Evolutionary conservation across 176 grass and related monocot species (phyloP), one percentile per base, ranked within the genome.

Genomic region (Carex scoparia): DNA sequence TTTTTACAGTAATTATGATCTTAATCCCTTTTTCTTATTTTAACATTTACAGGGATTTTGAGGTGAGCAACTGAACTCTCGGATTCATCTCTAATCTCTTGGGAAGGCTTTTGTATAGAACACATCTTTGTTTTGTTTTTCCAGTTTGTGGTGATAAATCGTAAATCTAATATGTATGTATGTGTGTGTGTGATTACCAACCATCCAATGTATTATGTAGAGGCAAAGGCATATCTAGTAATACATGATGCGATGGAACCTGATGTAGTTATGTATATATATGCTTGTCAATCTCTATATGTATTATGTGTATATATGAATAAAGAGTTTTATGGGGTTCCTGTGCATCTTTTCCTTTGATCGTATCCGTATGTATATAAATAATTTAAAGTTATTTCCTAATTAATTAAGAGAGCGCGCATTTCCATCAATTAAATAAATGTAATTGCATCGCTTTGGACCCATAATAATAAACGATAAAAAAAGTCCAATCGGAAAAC

Each of bases 181-280:
- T 79, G 81, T 32, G 28, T 69, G 16, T 35, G 3, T 28, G 59
- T 79, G 81, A 55, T 81, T 55, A 33, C 74, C 85, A 80, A 33
- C 74, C 85, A 80, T 86, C 74, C 60, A 81, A 68, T 80, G 85
- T 86, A 86, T 86, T 64, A 67, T 65, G 75, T 79, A 78, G 71
- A 86, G 72, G 84, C 72, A 86, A 86, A 58, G 40, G 30, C 49
- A 79, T 37, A 74, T 64, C 57, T 81, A 27, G 33, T 62, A 61
- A 81, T 81, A 62, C 78, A 81, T 19, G 5, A 61, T 81, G 78
- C 35, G 78, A 75, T 75, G 71, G 70, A 75, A 49, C 46, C n/a
- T 75, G 71, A 23, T 65, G 79, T 44, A 64, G 42, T 2, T 3
- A 35, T 35, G 33, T 35, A 35, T 65, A 58, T 62, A 64, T 64